Evolutionary conservation across 768 basidiomycete genomes (phyloP), one percentile per base, ranked within the genome.

Genomic region (Tulasnella sp.): DNA sequence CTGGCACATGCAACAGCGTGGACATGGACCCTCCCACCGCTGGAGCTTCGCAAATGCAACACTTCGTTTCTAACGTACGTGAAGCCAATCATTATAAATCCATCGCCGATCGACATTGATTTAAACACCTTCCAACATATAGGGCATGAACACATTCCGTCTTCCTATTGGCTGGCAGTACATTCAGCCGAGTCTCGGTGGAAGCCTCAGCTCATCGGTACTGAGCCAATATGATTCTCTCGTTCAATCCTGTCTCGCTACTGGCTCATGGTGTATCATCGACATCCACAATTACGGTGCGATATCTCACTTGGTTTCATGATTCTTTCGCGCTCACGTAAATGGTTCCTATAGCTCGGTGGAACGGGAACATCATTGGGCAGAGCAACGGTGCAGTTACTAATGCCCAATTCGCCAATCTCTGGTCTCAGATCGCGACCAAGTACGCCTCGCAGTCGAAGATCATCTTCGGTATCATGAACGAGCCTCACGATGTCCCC

Each of bases 401-500:
- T 30, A 74, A 83, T 65, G 75, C 57, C n/a, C 54, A 77, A 42
- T 79, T 83, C 61, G 81, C 80, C 8, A 66, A 66, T 2, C 67
- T 80, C 19, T 84, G 82, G 82, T 65, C 67, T 57, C 67, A 70
- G 51, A 70, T 84, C 48, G 83, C 83, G 1, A 61, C 73, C 1
- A 72, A 77, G 59, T 82, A 79, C 64, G 72, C 71, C 42, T 49
- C 64, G 22, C 29, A 68, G 24, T 38, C 24, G 64, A 79, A 59
- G 38, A 62, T 72, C 60, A 69, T 71, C 31, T 72, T 71, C 50
- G 71, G 67, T 46, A 58, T 70, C 31, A 81, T 82, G 80, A 83
- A 83, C 62, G 81, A 83, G 62, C 81, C 81, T 3, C 81, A 83
- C 62, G 78, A 82, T 65, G 58, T 69, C 4, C 77, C 78, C 8